Evolutionary conservation across 2,329 filamentous ascomycete genomes (phyloP).

Genomic region (Fusarium temperatum): DNA sequence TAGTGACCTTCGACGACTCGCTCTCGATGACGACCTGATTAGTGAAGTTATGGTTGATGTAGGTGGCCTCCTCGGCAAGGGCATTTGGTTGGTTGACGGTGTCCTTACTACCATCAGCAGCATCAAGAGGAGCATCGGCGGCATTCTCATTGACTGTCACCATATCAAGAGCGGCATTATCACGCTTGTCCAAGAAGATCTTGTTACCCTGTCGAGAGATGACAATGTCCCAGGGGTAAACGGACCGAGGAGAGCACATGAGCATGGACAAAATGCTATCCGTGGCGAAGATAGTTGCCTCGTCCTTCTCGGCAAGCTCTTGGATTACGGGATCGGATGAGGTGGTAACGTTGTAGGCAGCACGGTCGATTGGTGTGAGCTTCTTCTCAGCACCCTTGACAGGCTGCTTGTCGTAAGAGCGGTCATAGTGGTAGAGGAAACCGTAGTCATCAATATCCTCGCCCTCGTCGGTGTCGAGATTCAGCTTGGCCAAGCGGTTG

Average conservation of each 20-base stretch:
- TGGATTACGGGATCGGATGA: slow-evolving; percentile 96
- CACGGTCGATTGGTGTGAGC: slow-evolving; percentile 88
- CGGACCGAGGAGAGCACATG: slow-evolving; percentile 96
- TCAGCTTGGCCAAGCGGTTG: slow-evolving; percentile 92
- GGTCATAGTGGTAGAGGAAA: slow-evolving; percentile 98
- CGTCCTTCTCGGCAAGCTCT: slow-evolving; percentile 93
- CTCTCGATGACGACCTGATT: slow-evolving; percentile 93
- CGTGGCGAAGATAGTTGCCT: slow-evolving; percentile 96
- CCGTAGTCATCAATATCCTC: slow-evolving; percentile 96
- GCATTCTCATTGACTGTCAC: slow-evolving; percentile 99
- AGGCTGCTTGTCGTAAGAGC: slow-evolving; percentile 90
- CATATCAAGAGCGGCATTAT: slow-evolving; percentile 93
- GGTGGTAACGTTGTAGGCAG: slow-evolving; percentile 97
- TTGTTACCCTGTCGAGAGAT: slow-evolving; percentile 94
- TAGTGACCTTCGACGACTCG: slow-evolving; percentile 79
- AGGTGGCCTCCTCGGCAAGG: slow-evolving; percentile 95
- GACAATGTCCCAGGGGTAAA: slow-evolving; percentile 98
- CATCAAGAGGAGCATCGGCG: slow-evolving; percentile 90
- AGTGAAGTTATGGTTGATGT: slow-evolving; percentile 99
- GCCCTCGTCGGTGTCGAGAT: slow-evolving; percentile 92
- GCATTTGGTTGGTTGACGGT: slow-evolving; percentile 92
- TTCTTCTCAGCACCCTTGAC: slow-evolving; percentile 90
- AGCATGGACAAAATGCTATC: slow-evolving; percentile 98
- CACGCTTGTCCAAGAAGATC: slow-evolving; percentile 98
- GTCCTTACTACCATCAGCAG: slow-evolving; percentile 92